Evolutionary conservation across 306 rosid genomes (phyloP), one percentile per base, ranked within the genome.

Genomic region (Hippophae tibetana): DNA sequence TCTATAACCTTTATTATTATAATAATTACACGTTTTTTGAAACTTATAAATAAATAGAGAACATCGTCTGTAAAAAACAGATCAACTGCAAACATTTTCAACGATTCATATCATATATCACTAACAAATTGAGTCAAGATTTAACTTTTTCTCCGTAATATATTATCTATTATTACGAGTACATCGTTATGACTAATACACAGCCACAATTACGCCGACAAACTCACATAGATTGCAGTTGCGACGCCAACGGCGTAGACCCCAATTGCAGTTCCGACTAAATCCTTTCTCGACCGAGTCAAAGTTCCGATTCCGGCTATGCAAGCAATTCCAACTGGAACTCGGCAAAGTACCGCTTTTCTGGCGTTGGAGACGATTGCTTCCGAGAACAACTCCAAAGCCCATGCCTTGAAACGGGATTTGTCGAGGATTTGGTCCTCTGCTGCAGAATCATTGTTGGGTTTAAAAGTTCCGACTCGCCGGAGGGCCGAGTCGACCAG

Each of bases 261-360:
- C 13, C 82, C 90, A 45, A 84, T 64, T 54, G 80, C 84, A 13
- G 84, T 48, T 44, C 90, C 94, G 27, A 84, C 64, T 38, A 86
- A 4, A 3, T 47, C 75, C 10, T 71, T 78, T 0, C 78, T 78
- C 0, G 82, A 70, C 38, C 80, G 82, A 69, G 86, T 70, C 56
- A 63, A 77, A 3, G 75, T 85, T 1, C 97, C 85, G 13, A 90
- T 40, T 42, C 94, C 86, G 3, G 80, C 83, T 13, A 90, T 90
- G 23, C 90, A 90, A 0, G 77, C 95, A 1, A 79, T 69, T 14
- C 94, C 94, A 2, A 90, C 55, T n/a, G 95, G 97, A 13, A 84
- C 76, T 3, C 89, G 70, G 8, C 69, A 5, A 23, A 84, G 51
- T 8, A 86, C 55, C n/a, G 83, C 82, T 64, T 75, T 81, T 4